These are phyloP conservation scores for Pseudofabraea citricarpa DNA, from an alignment of 2,329 filamentous ascomycete species.

Conservation along the genomic window DNA sequence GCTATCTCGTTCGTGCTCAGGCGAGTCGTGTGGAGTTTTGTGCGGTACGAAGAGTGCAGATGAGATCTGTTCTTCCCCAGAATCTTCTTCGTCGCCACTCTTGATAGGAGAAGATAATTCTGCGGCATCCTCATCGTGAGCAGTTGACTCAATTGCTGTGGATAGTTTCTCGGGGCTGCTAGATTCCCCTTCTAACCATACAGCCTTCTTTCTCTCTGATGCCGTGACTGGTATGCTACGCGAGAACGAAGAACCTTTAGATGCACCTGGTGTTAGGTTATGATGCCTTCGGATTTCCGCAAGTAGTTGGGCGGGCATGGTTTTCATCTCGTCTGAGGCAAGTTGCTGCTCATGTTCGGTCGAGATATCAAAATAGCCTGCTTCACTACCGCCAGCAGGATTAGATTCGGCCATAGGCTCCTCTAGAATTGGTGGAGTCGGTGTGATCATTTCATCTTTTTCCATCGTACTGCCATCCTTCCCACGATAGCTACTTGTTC, in stretches of 20 bases:
- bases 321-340: conserved; percentile 14
- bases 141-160: background rate
- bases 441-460: background rate
- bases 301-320: conserved; percentile 24
- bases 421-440: background rate
- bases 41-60: conserved; percentile 80
- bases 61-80: conserved; percentile 81
- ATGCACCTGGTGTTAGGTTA: conserved; percentile 24
- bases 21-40: conserved; percentile 45
- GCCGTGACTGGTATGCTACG: conserved; percentile 24
- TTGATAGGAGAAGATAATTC: conserved; percentile 12
- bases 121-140: conserved; percentile 35
- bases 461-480: conserved; percentile 7
- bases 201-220: conserved; percentile 18
- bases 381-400: conserved; percentile 8
- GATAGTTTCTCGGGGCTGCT: background rate
- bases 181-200: conserved; percentile 3
- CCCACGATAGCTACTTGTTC: conserved; percentile 17
- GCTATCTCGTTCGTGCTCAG: conserved; percentile 25
- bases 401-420: background rate
- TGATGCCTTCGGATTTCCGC: conserved; percentile 27
- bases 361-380: conserved; percentile 22
- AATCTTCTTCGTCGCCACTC: conserved; percentile 44
- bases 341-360: conserved; percentile 12
- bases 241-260: conserved; percentile 26